Conservation (phyloP, 139 green algal genomes). For the Nannochloris sp. region DNA sequence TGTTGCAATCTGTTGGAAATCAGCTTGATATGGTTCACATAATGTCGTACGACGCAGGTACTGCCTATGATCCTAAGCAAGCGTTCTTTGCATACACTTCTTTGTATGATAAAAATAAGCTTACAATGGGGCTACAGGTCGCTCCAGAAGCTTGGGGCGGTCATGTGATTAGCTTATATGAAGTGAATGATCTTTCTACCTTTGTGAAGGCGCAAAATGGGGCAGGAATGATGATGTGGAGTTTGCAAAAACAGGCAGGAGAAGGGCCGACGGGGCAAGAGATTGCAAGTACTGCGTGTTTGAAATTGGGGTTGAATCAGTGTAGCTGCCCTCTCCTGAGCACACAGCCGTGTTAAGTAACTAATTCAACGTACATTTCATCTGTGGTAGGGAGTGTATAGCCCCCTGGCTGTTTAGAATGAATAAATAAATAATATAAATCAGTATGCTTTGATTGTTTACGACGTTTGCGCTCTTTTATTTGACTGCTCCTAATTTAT, state of each 20-base stretch:
- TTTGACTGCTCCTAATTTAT: no score
- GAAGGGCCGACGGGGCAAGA: background rate
- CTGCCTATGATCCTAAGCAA: conserved; percentile 19
- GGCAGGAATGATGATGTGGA: conserved; percentile 30
- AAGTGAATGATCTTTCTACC: background rate
- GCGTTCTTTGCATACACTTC: conserved; percentile 21
- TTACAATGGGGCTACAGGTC: conserved; percentile 39
- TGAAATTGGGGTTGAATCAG: no score
- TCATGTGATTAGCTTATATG: conserved; percentile 9
- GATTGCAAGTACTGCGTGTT: no score
- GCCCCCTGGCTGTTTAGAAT: no score
- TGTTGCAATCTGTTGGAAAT: conserved; percentile 25
- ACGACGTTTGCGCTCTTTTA: no score
- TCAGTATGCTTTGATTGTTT: no score
- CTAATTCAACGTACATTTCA: no score
- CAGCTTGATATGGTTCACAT: conserved; percentile 33
- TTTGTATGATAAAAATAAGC: conserved; percentile 15
- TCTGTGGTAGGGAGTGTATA: no score
- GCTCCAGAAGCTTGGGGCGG: conserved; percentile 29
- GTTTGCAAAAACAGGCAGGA: background rate
- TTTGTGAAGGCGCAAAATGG: background rate
- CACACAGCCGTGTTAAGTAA: no score
- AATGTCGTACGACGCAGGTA: conserved; percentile 42
- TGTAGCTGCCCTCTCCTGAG: no score
- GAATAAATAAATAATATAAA: no score